phyloP scores from a whole-genome alignment of 2,329 filamentous ascomycete genomes.

The Aspergillus pseudonomiae region DNA sequence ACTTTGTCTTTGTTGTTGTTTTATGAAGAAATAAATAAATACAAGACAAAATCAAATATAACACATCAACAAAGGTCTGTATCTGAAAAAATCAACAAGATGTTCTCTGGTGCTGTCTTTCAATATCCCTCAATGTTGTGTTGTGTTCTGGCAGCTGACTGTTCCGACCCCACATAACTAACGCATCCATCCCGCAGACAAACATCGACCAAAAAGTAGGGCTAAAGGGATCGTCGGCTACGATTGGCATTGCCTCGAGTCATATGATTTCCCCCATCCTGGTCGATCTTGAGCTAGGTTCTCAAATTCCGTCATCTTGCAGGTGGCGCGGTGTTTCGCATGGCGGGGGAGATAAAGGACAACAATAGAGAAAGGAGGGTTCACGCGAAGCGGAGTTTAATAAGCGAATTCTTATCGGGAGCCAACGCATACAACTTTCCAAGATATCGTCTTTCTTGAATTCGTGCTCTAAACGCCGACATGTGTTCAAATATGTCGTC shows the following conservation, averaged over 20 bases:
- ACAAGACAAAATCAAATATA: neutral
- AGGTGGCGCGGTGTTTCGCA: neutral
- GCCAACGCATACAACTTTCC: neutral
- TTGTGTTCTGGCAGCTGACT: neutral
- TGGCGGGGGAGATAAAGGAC: neutral
- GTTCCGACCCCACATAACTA: neutral
- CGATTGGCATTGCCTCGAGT: neutral
- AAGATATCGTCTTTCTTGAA: neutral
- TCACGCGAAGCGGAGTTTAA: neutral
- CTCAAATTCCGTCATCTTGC: slow-evolving; percentile 5
- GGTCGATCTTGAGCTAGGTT: neutral
- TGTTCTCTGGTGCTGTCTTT: neutral
- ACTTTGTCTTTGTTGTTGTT: neutral
- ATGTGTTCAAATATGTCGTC: neutral
- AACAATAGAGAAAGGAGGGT: neutral
- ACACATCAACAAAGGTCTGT: no score
- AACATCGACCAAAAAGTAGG: neutral
- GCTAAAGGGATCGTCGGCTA: neutral
- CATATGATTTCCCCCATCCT: neutral
- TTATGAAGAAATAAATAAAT: neutral
- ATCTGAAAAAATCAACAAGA: no score
- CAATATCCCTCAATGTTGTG: neutral
- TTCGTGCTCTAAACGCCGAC: neutral
- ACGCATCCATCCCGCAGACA: neutral
- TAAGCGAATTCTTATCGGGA: neutral